These are phyloP conservation scores for Cicer yamashitae DNA, from an alignment of 306 rosid species.

Conservation along the genomic window DNA sequence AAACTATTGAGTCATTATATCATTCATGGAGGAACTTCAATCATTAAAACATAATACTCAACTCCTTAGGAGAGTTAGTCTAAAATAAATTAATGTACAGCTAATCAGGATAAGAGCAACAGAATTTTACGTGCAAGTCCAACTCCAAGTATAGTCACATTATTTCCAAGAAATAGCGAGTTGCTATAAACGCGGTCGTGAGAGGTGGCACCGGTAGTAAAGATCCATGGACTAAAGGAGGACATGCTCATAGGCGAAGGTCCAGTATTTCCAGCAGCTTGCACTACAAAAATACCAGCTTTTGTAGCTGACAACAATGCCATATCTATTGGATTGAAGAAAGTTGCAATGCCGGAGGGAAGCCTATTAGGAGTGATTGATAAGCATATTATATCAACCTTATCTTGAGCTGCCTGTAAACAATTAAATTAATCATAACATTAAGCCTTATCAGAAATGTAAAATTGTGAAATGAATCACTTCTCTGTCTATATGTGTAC, in stretches of 20 bases:
- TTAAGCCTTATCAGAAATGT: conserved; percentile 28
- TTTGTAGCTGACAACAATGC: conserved; percentile 87
- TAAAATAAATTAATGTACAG: conserved; percentile 34
- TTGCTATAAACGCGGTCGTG: conserved; percentile 84
- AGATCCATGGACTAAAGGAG: conserved; percentile 98
- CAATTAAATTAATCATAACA: conserved; percentile 23
- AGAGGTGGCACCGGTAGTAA: conserved; percentile 87
- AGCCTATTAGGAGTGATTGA: conserved; percentile 96
- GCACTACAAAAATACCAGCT: conserved; percentile 96
- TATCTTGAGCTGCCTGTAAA: conserved; percentile 92
- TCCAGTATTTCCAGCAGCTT: conserved; percentile 99
- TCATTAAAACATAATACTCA: neutral
- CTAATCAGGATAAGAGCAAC: conserved; percentile 39
- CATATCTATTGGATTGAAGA: conserved; percentile 98
- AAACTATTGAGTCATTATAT: conserved; percentile 8
- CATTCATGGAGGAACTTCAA: neutral
- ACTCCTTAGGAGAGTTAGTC: conserved; percentile 10
- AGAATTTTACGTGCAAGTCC: conserved; percentile 90
- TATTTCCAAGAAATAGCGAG: conserved; percentile 86
- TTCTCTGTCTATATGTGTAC: conserved; percentile 48
- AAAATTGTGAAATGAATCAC: neutral
- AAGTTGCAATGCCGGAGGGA: conserved; percentile 88
- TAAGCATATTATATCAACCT: conserved; percentile 88
- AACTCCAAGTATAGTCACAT: conserved; percentile 76
- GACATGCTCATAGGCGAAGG: conserved; percentile 94